Conservation (phyloP, 176 grass and related monocot species). For the Elaeis guineensis region DNA sequence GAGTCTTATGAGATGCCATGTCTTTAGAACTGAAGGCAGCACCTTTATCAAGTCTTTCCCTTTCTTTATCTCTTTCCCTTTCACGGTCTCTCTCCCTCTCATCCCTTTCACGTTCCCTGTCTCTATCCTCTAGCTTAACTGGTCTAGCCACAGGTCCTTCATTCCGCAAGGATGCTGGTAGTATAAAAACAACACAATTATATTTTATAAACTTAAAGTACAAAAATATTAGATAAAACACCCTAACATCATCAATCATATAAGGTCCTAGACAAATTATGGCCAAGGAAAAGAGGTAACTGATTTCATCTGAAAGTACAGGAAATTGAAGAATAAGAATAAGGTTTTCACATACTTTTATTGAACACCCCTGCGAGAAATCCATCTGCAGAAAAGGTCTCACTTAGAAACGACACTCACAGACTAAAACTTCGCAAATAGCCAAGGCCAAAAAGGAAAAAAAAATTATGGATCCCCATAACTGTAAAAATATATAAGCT, state of each 20-base stretch:
- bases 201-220: neutral
- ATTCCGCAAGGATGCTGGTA: constrained; percentile 12
- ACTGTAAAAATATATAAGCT: constrained; percentile 5
- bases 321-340: constrained; percentile 8
- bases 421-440: too few species aligned
- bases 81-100: constrained; percentile 59
- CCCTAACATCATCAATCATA: too few species aligned
- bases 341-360: constrained; percentile 45
- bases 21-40: constrained; percentile 39
- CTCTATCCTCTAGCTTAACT: constrained; percentile 59
- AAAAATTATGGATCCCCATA: constrained; percentile 1
- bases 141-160: constrained; percentile 35
- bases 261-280: too few species aligned
- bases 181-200: neutral
- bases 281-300: neutral
- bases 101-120: constrained; percentile 47
- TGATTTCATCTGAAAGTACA: neutral
- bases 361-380: constrained; percentile 73
- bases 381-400: constrained; percentile 37
- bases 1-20: constrained; percentile 47
- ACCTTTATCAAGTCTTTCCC: constrained; percentile 47
- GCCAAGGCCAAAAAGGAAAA: neutral
- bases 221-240: neutral
- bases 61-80: constrained; percentile 64
- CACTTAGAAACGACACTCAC: neutral